phyloP scores from a whole-genome alignment of 2,329 filamentous ascomycete species.

The Penicillium sp. region DNA sequence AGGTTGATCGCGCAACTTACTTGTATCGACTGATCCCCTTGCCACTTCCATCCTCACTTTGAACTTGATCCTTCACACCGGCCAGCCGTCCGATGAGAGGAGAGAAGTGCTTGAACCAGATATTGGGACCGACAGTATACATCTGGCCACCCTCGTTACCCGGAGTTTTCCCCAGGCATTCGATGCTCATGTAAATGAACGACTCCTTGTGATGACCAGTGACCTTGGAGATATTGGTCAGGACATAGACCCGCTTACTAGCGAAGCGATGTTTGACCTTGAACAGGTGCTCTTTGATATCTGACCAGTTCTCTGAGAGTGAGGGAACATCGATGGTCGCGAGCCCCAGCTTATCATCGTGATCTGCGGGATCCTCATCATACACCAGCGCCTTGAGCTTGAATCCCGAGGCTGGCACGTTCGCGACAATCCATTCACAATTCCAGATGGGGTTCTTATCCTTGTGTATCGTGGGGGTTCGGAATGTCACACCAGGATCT shows the following conservation, averaged over 20 bases:
- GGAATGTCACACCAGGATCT: conserved; percentile 74
- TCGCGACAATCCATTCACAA: conserved; percentile 84
- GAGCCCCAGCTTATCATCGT: conserved; percentile 87
- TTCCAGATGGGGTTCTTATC: conserved; percentile 81
- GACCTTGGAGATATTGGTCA: conserved; percentile 71
- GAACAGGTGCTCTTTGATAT: conserved; percentile 69
- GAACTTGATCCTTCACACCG: conserved; percentile 71
- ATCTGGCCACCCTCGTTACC: conserved; percentile 67
- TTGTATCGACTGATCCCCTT: conserved; percentile 74
- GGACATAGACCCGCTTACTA: conserved; percentile 82
- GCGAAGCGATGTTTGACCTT: conserved; percentile 78
- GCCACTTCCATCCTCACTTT: conserved; percentile 57
- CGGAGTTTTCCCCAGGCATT: conserved; percentile 77
- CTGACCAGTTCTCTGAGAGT: conserved; percentile 70
- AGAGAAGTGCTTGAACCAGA: conserved; percentile 83
- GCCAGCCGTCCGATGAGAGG: conserved; percentile 84
- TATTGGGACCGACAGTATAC: conserved; percentile 79
- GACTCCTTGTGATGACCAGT: conserved; percentile 69
- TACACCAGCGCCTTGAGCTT: conserved; percentile 83
- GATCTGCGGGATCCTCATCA: conserved; percentile 86
- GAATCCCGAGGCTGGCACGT: conserved; percentile 81
- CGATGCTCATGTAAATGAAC: conserved; percentile 72
- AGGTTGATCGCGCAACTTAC: conserved; percentile 54
- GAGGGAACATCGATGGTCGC: conserved; percentile 71
- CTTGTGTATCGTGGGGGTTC: conserved; percentile 76